phyloP scores from a whole-genome alignment of 2,329 filamentous ascomycete species.

The Sporothrix phasma region DNA sequence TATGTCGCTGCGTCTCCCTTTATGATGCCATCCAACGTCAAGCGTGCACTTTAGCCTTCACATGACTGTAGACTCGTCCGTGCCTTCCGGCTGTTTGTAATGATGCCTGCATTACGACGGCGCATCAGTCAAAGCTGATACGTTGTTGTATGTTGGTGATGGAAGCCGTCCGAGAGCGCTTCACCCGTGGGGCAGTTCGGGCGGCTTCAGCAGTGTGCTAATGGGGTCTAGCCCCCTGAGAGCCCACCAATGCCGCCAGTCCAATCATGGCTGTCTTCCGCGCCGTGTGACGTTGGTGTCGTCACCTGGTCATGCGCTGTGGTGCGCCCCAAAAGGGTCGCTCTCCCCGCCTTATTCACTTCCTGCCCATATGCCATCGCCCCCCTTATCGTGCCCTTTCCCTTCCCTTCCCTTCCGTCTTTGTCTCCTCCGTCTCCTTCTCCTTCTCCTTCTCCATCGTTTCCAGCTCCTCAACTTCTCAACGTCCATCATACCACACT shows the following conservation, averaged over 20 bases:
- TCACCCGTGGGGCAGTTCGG: neutral
- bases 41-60: too few relatives aligned
- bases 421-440: neutral
- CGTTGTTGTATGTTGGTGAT: neutral
- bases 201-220: neutral
- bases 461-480: neutral
- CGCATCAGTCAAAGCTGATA: too few relatives aligned
- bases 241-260: neutral
- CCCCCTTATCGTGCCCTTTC: neutral
- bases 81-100: neutral
- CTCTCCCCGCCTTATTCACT: neutral
- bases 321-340: neutral
- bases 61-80: too few relatives aligned
- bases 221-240: neutral
- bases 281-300: neutral
- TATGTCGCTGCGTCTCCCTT: too few relatives aligned
- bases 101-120: too few relatives aligned
- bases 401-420: neutral
- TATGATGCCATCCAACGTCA: neutral
- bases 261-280: neutral
- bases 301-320: slow-evolving; percentile 7
- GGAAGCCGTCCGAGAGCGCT: too few relatives aligned
- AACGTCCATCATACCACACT: neutral
- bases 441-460: neutral
- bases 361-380: neutral